phyloP scores from a whole-genome alignment of 164 flowering plant genomes.

The Chloranthus sessilifolius region DNA sequence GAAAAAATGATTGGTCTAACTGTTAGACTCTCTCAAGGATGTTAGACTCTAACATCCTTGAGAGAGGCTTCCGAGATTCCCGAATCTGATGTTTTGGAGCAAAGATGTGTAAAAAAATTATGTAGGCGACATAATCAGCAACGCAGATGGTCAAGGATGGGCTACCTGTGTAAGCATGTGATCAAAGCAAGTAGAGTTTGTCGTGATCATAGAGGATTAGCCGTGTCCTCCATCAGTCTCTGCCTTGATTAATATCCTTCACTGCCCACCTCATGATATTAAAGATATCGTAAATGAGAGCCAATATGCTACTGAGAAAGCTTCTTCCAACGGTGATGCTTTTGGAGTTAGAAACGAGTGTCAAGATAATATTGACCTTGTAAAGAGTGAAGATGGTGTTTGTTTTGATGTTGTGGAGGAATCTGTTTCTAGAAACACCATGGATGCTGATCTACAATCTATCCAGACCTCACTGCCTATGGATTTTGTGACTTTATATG shows the following conservation, averaged over 20 bases:
- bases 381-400: too few relatives aligned
- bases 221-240: constrained; percentile 54
- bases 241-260: constrained; percentile 44
- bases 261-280: constrained; percentile 63
- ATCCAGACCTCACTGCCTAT: neutral
- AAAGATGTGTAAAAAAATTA: constrained; percentile 53
- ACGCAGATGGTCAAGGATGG: constrained; percentile 74
- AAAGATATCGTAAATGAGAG: constrained; percentile 11
- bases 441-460: neutral
- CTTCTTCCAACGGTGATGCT: constrained; percentile 13
- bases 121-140: constrained; percentile 40
- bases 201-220: constrained; percentile 40
- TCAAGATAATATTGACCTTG: constrained; percentile 13
- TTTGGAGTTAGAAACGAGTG: constrained; percentile 10
- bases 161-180: constrained; percentile 85
- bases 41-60: constrained; percentile 92
- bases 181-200: constrained; percentile 45
- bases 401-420: neutral
- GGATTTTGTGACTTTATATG: too few relatives aligned
- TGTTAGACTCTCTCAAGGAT: constrained; percentile 67
- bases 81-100: constrained; percentile 69
- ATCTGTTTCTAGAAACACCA: neutral
- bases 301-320: neutral
- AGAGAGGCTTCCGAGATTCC: constrained; percentile 60
- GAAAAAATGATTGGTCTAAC: constrained; percentile 70